Evolutionary conservation across 2,329 filamentous ascomycete genomes (phyloP).

Genomic region (Ascochyta lentis): DNA sequence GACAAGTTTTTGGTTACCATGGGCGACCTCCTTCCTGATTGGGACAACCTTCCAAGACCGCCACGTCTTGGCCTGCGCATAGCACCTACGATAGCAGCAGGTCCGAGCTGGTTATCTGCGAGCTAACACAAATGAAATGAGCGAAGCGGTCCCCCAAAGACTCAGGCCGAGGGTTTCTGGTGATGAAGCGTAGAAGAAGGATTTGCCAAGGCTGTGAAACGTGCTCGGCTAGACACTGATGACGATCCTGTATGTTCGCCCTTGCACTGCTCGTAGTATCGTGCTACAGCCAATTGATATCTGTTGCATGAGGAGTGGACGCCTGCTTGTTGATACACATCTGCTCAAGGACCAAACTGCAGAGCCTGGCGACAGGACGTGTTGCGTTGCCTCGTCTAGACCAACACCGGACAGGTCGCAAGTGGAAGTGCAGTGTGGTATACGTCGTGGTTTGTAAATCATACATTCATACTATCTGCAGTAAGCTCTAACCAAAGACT

Average conservation of each 20-base stretch:
- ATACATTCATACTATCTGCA: neutral
- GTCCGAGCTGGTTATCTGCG: conserved; percentile 18
- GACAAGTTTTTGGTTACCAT: conserved; percentile 5
- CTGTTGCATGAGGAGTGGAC: neutral
- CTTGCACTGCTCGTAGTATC: neutral
- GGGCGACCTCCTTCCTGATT: conserved; percentile 15
- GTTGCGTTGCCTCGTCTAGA: no score
- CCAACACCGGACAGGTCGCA: neutral
- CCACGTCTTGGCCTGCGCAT: conserved; percentile 11
- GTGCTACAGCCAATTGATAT: neutral
- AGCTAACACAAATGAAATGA: conserved; percentile 3
- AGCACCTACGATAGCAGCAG: conserved; percentile 14
- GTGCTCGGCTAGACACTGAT: neutral
- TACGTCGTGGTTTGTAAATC: neutral
- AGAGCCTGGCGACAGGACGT: no score
- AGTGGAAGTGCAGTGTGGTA: no score
- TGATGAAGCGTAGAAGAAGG: conserved; percentile 3
- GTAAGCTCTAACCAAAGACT: conserved; percentile 68
- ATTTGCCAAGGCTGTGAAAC: conserved; percentile 12
- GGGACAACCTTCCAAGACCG: conserved; percentile 13
- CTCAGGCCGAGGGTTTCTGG: neutral
- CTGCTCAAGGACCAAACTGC: neutral
- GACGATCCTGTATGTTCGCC: conserved; percentile 9
- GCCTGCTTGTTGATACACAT: neutral
- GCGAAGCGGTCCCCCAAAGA: neutral